Base-by-base conservation (phyloP, 2,329 filamentous ascomycete genomes). In the Fusarium sp. region DNA sequence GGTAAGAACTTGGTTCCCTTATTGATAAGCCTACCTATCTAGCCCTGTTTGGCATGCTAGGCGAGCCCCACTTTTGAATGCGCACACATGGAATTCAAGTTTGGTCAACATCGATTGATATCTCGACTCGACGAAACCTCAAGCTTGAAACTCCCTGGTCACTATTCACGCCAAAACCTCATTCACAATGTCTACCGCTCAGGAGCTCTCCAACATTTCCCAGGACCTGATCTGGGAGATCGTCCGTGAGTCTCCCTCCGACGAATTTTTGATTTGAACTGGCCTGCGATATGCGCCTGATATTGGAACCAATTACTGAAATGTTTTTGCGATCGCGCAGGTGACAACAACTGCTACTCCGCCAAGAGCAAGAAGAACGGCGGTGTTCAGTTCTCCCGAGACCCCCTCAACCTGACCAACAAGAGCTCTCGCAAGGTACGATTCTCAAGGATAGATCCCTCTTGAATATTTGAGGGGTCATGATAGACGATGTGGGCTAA, bases 181-280 rank as follows among this genome's bases (percentile, higher is more conserved):
- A 70, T 52, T 69, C 87, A 89, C 82, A 83, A 88, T 89, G 85
- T 81, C 83, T 75, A 80, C 80, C 78, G 86, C 77, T 84, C 82
- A 78, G 62, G 82, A 77, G 62, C 85, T 88, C 76, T 83, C 90
- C 78, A 93, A 94, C 87, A 87, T 97, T 80, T 97, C 94, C 82
- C 84, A 91, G 80, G 94, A 98, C 85, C 88, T 98, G 78, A 86
- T 97, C 88, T 98, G 95, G 95, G 92, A 95, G 89, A 86, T 97
- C 83, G 91, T 91, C 88, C 93, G 94, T 98, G 91, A 84, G 94
- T 94, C 89, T 92, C 65, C 62, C 65, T 44, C 21, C 40, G 43
- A 55, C 49, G 19, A 62, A 44, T 49, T 59, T 55, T 45, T 58
- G 52, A 44, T 43, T 15, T 49, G 47, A 45, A 46, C 44, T 44